Percentiles rank a stretch among this genome's conserved stretches.
Evolutionary conservation across 208 protist species (phyloP).

Genomic region (Trypanosoma platydactyli): DNA sequence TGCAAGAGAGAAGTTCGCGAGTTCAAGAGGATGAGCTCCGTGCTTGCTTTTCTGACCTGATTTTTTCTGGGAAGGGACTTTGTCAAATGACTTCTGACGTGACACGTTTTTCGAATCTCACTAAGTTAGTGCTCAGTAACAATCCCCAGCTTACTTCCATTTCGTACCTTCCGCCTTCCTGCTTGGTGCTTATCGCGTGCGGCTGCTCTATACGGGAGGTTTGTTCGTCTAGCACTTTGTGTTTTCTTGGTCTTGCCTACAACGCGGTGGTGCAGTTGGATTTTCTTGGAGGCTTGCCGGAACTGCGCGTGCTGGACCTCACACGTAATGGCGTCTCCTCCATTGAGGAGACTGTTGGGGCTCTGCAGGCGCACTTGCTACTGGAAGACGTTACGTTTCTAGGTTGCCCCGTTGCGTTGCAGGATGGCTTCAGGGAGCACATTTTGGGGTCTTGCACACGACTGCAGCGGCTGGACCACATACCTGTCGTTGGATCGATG

Average conservation of each 20-base stretch:
- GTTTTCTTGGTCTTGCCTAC: conserved; percentile 58
- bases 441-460: conserved; percentile 45
- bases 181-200: conserved; percentile 48
- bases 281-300: conserved; percentile 54
- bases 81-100: conserved; percentile 38
- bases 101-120: conserved; percentile 41
- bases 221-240: conserved; percentile 32
- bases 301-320: conserved; percentile 66
- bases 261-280: conserved; percentile 47
- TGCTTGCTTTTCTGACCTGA: conserved; percentile 51
- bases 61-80: conserved; percentile 47
- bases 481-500: conserved; percentile 4
- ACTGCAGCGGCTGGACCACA: conserved; percentile 62
- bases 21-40: conserved; percentile 41
- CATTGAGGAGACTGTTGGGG: conserved; percentile 36
- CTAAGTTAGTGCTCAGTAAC: conserved; percentile 53
- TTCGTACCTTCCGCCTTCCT: conserved; percentile 51
- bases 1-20: conserved; percentile 34
- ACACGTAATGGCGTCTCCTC: conserved; percentile 60
- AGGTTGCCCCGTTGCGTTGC: conserved; percentile 68
- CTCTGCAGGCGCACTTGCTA: conserved; percentile 36
- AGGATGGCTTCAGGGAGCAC: conserved; percentile 56
- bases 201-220: conserved; percentile 39
- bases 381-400: conserved; percentile 61
- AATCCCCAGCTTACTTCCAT: conserved; percentile 52